phyloP scores from a whole-genome alignment of 2,329 filamentous ascomycete genomes.

The Fusarium napiforme region DNA sequence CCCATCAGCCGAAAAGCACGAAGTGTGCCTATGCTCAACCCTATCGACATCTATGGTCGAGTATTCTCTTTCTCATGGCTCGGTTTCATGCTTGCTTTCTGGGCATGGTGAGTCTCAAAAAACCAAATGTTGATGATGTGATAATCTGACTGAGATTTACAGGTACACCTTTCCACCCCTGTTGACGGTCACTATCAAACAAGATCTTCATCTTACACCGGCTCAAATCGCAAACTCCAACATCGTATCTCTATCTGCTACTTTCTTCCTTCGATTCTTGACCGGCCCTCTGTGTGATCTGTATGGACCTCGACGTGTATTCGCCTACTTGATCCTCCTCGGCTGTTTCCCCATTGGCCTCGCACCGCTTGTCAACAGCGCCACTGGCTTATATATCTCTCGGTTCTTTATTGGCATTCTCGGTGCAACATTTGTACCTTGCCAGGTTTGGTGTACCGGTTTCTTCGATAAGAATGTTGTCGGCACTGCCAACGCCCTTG shows the following conservation, averaged over 20 bases:
- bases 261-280: slow-evolving; percentile 78
- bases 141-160: slow-evolving; percentile 17
- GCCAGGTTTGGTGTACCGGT: slow-evolving; percentile 91
- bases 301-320: slow-evolving; percentile 83
- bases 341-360: slow-evolving; percentile 85
- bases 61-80: slow-evolving; percentile 93
- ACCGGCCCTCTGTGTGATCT: slow-evolving; percentile 87
- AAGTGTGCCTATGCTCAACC: slow-evolving; percentile 82
- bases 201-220: slow-evolving; percentile 77
- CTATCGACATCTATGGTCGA: slow-evolving; percentile 81
- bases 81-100: slow-evolving; percentile 87
- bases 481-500: slow-evolving; percentile 86
- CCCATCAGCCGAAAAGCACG: slow-evolving; percentile 85
- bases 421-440: slow-evolving; percentile 82
- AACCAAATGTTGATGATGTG: not conserved
- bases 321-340: slow-evolving; percentile 78
- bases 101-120: slow-evolving; percentile 71
- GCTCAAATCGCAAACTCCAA: slow-evolving; percentile 88
- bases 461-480: slow-evolving; percentile 96
- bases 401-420: slow-evolving; percentile 86
- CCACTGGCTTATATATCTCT: slow-evolving; percentile 72
- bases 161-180: slow-evolving; percentile 87
- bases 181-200: slow-evolving; percentile 79
- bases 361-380: slow-evolving; percentile 77
- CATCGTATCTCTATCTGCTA: slow-evolving; percentile 79